phyloP scores from a whole-genome alignment of 2,329 filamentous ascomycete species.

The Mollisia scopiformis region DNA sequence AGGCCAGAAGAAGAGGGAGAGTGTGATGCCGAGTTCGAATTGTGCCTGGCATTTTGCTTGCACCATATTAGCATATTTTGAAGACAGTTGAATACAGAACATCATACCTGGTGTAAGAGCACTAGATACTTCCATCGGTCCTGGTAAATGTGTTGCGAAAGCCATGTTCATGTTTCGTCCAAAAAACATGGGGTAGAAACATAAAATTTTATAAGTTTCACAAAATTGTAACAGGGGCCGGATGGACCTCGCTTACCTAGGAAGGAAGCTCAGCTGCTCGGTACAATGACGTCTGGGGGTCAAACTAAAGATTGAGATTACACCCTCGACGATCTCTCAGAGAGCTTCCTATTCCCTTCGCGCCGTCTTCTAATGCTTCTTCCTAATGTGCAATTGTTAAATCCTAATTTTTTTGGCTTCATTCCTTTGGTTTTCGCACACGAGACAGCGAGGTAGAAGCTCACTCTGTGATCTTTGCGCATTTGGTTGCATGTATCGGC shows the following conservation, averaged over 20 bases:
- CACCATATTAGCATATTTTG: conserved; percentile 17
- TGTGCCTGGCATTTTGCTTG: conserved; percentile 60
- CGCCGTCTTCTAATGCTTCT: conserved; percentile 1
- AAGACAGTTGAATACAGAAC: neutral
- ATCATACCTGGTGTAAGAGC: neutral
- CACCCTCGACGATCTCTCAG: neutral
- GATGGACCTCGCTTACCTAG: neutral
- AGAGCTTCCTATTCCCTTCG: neutral
- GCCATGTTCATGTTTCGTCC: conserved; percentile 18
- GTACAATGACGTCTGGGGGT: neutral
- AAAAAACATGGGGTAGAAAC: conserved; percentile 12
- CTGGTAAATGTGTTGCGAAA: conserved; percentile 23
- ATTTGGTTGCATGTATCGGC: neutral
- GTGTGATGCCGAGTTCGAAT: conserved; percentile 87
- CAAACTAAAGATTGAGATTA: neutral
- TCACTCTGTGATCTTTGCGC: neutral
- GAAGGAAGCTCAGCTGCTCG: neutral
- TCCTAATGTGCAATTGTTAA: conserved; percentile 1
- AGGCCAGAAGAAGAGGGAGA: conserved; percentile 85
- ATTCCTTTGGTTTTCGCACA: neutral
- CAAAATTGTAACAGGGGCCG: neutral
- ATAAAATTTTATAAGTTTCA: neutral
- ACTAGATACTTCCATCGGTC: conserved; percentile 20
- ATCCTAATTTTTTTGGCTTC: too few relatives aligned
- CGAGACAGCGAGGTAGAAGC: neutral